These are phyloP conservation scores for Sugiyamaella xylanicola DNA, from an alignment of 1,139 yeast species.

Conservation along the genomic window DNA sequence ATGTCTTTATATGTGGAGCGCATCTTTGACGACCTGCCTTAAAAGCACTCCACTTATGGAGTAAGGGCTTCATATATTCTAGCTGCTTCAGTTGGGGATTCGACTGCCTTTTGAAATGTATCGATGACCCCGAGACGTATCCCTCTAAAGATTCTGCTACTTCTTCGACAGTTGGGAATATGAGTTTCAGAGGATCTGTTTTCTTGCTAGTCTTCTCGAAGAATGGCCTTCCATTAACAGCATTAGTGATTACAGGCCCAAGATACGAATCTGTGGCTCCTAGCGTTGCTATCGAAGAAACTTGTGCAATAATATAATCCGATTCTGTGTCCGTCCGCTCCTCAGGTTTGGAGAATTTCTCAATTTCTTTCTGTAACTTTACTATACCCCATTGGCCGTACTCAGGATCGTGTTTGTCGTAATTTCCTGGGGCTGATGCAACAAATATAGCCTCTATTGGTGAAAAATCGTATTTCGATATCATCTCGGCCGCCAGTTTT, in stretches of 20 bases:
- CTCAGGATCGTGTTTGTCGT: constrained; percentile 21
- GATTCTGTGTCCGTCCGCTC: neutral
- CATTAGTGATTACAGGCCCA: constrained; percentile 28
- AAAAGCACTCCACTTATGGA: constrained; percentile 38
- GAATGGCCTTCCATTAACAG: constrained; percentile 29
- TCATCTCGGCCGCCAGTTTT: constrained; percentile 25
- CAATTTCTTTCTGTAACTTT: constrained; percentile 29
- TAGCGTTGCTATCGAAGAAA: constrained; percentile 39
- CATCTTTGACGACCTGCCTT: constrained; percentile 38
- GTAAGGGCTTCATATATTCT: constrained; percentile 32
- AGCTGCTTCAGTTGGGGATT: constrained; percentile 31
- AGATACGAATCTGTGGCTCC: constrained; percentile 34
- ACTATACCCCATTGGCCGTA: constrained; percentile 34
- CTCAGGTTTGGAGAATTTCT: constrained; percentile 14
- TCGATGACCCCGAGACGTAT: constrained; percentile 38
- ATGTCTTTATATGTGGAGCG: constrained; percentile 45
- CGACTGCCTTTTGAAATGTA: constrained; percentile 35
- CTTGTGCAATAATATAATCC: constrained; percentile 35
- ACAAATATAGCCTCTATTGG: constrained; percentile 35
- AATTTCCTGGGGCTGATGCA: constrained; percentile 42
- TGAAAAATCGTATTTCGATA: constrained; percentile 35
- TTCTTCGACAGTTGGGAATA: constrained; percentile 40
- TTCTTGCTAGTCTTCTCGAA: constrained; percentile 1
- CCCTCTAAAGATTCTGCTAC: constrained; percentile 39
- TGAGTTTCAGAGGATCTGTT: constrained; percentile 25